These are phyloP conservation scores for Acanthamoeba royreba DNA, from an alignment of 208 protist genomes.

Conservation along the genomic window DNA sequence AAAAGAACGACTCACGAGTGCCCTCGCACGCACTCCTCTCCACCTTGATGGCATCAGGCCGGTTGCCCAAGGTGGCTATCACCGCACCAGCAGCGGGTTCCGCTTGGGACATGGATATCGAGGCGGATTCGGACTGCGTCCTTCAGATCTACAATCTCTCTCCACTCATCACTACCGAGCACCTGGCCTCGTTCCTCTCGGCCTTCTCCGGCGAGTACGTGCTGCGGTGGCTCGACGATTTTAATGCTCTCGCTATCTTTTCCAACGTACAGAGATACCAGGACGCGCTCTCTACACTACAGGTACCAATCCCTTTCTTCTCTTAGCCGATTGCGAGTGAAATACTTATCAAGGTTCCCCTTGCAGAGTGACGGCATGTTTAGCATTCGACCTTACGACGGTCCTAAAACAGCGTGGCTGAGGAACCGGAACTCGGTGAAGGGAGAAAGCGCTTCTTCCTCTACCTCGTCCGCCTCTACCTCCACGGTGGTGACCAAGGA, in stretches of 20 bases:
- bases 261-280: slow-evolving; percentile 4
- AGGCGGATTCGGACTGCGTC: not conserved
- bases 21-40: not conserved
- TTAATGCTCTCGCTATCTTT: slow-evolving; percentile 35
- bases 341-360: too few relatives aligned
- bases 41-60: not conserved
- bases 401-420: not conserved
- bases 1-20: slow-evolving; percentile 5
- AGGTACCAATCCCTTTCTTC: not conserved
- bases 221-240: slow-evolving; percentile 25
- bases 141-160: slow-evolving; percentile 33
- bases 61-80: not conserved
- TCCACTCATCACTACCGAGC: not conserved
- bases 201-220: not conserved
- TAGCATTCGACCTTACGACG: not conserved
- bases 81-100: not conserved
- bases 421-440: not conserved
- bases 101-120: not conserved
- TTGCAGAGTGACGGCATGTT: not conserved
- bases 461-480: not conserved
- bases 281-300: not conserved
- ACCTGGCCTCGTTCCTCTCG: slow-evolving; percentile 19
- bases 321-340: too few relatives aligned
- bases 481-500: not conserved
- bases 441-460: slow-evolving; percentile 43